Base-by-base conservation (phyloP, 768 basidiomycete species). In the Dioszegia aurantiaca region DNA sequence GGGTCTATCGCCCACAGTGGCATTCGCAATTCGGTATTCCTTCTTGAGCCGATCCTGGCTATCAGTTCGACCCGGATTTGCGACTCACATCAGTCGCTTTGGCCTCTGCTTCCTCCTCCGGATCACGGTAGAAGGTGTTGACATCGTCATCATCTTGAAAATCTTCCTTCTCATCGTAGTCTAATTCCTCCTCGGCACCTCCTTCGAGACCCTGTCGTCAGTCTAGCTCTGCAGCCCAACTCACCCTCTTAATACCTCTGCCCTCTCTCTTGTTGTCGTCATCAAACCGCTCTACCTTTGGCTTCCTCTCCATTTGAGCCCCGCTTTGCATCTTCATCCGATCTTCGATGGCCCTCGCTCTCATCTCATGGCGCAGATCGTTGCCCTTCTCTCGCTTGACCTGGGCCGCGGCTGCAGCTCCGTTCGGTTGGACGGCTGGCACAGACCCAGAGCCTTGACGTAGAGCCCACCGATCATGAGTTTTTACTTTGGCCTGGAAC, bases 121-220 rank as follows among this genome's bases (percentile, higher is more conserved):
- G 64, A 47, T 73, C 61, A 2, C 67, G 60, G 28, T 73, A 67
- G 62, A 73, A 70, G 1, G 65, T 67, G 46, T 70, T 70, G 55
- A 59, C 57, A 51, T 73, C 71, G 28, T 73, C 71, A 44, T 73
- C 71, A 58, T 73, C 71, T 43, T 70, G 68, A 45, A 73, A 73
- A 19, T 68, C 61, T 28, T 73, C 71, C 30, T 62, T 63, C 17
- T 56, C 60, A 43, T 73, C 71, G 30, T 63, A 73, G 49, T 73
- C 71, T 4, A 73, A 57, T 54, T 73, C 71, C 42, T 73, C 71
- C 44, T 69, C 71, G 8, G 59, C 55, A 19, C 68, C 71, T 27
- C 71, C 71, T 54, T 73, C 71, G 23, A 73, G 33, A 3, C 71
- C 71, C 71, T 73, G 57, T 6, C 3, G 1, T 28, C n/a, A n/a